Conservation (phyloP, 768 basidiomycete genomes). For the Obba rivulosa region DNA sequence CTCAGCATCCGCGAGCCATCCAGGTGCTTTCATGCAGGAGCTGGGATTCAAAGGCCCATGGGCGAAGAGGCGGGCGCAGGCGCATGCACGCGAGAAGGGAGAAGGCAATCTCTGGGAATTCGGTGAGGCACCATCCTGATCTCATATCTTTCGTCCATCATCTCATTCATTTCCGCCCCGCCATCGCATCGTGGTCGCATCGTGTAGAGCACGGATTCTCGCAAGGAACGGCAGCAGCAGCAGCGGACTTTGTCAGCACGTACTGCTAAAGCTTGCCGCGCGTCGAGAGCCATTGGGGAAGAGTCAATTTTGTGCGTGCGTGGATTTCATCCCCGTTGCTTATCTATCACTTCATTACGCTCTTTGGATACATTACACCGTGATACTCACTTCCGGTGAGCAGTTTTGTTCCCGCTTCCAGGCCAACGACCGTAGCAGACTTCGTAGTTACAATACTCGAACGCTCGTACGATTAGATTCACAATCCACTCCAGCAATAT, state of each 20-base stretch:
- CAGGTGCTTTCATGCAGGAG: slow-evolving; percentile 36
- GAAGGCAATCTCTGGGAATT: slow-evolving; percentile 59
- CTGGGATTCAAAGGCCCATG: slow-evolving; percentile 64
- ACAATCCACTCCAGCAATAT: no score
- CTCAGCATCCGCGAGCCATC: slow-evolving; percentile 12
- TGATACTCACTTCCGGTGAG: no score
- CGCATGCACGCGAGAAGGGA: slow-evolving; percentile 40
- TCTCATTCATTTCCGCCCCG: background rate
- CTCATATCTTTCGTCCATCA: background rate
- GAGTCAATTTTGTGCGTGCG: background rate
- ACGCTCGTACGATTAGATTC: no score
- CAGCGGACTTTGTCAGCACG: slow-evolving; percentile 27
- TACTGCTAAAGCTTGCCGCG: slow-evolving; percentile 21
- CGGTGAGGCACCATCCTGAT: slow-evolving; percentile 29
- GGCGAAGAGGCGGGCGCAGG: slow-evolving; percentile 39
- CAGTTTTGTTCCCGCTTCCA: no score
- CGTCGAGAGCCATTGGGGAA: background rate
- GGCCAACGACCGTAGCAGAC: no score
- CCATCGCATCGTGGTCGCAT: no score
- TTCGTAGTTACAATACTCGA: no score
- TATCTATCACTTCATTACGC: no score
- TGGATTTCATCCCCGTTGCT: background rate
- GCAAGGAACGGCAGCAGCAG: slow-evolving; percentile 47
- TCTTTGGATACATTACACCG: no score
- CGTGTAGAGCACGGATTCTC: slow-evolving; percentile 53